Base-by-base conservation (phyloP, 108 stramenopile genomes). In the Schizochytrium sp. region DNA sequence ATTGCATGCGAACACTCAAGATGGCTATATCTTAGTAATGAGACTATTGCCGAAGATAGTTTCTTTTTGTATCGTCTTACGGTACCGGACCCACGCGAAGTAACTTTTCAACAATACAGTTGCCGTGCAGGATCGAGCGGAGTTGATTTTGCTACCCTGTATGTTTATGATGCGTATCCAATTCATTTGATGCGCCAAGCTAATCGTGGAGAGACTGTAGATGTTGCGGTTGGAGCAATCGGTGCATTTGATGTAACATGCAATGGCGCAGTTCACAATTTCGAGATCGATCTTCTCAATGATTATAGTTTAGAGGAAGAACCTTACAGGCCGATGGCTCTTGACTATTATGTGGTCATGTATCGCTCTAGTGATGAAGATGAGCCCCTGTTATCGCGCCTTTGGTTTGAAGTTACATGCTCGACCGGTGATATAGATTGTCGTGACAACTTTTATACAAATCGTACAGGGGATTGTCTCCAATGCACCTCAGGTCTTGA, bases 161-260 rank as follows among this genome's bases (percentile, higher is more conserved):
- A 69, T 15, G 2, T 69, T 38, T 69, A 69, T 44, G 64, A 69
- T 15, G 64, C 64, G 64, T 69, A 69, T 15, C 64, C 64, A 44
- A 69, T 69, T 13, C 64, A 69, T 2, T 44, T 69, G 19, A 69
- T 69, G 64, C 64, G 64, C 40, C 12, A 69, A 13, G 64, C 64
- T 8, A 44, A 38, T 8, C 64, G 64, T 7, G 64, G 64, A 38
- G 64, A 38, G 5, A 44, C 40, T 38, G 0, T 69, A 10, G 64
- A 69, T 2, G 3, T 44, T 7, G 64, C 64, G 10, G 64, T 69
- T 38, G 64, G 64, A 3, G 64, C 64, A 38, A 7, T 69, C 28
- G 44, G 0, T 7, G 44, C 7, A 8, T 28, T 69, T 44, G 64
- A 69, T 7, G 64, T 69, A 38, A 69, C 64, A 7, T 69, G 64